phyloP scores from a whole-genome alignment of 495 filamentous ascomycete species.

The Aspergillus bertholletiae region DNA sequence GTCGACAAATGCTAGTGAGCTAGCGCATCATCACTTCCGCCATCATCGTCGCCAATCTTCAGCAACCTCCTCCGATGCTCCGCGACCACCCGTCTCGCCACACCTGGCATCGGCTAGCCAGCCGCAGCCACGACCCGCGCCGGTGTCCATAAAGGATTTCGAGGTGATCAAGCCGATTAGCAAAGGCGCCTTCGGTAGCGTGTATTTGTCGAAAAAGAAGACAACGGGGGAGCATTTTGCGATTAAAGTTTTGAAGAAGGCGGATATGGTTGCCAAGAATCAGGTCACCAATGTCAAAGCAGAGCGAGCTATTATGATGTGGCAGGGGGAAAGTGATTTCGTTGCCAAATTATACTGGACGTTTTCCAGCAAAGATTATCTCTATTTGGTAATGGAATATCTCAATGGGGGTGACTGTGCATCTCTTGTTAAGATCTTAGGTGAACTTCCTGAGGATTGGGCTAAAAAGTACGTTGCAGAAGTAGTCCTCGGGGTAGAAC shows the following conservation, averaged over 20 bases:
- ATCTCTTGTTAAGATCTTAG: conserved; percentile 89
- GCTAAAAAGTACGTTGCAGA: conserved; percentile 94
- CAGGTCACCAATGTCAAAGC: conserved; percentile 99
- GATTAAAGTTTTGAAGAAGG: conserved; percentile 97
- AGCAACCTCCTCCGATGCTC: conserved; percentile 69
- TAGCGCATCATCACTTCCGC: conserved; percentile 54
- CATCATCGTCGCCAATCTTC: conserved; percentile 94
- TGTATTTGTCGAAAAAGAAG: conserved; percentile 97
- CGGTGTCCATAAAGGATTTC: conserved; percentile 97
- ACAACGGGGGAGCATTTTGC: conserved; percentile 97
- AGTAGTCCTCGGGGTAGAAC: conserved; percentile 91
- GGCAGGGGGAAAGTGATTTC: conserved; percentile 98
- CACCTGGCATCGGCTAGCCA: conserved; percentile 67
- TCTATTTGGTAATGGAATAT: conserved; percentile 99
- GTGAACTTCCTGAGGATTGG: conserved; percentile 92
- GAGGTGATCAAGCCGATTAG: conserved; percentile 99
- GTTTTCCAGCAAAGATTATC: conserved; percentile 97
- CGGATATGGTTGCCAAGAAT: conserved; percentile 99
- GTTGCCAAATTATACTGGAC: conserved; percentile 99
- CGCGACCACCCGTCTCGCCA: conserved; percentile 74
- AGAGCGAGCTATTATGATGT: conserved; percentile 99
- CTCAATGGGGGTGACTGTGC: conserved; percentile 97
- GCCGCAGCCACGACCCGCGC: conserved; percentile 75
- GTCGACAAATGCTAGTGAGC: conserved; percentile 74
- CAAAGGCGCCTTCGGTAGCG: conserved; percentile 97